Percentiles rank a stretch among this genome's conserved stretches.
These are phyloP conservation scores for Raffaelea deltoideospora DNA, from an alignment of 2,329 filamentous ascomycete species.

Conservation along the genomic window DNA sequence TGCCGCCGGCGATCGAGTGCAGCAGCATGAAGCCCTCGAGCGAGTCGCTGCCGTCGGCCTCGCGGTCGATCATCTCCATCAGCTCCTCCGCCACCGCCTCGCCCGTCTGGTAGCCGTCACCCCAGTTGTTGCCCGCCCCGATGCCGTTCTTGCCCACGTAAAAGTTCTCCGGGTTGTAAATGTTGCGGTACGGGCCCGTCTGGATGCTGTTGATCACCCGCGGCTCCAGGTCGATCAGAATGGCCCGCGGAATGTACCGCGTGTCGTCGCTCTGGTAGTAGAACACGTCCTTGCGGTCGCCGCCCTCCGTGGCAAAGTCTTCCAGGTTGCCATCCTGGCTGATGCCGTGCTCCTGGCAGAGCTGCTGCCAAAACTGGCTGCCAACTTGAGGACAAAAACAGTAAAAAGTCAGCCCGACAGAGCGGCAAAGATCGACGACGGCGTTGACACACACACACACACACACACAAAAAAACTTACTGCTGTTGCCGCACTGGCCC, in stretches of 20 bases:
- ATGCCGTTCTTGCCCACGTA: conserved; percentile 89
- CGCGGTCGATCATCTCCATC: conserved; percentile 98
- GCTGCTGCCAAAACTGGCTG: conserved; percentile 96
- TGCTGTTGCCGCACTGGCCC: conserved; percentile 98
- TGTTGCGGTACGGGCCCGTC: conserved; percentile 87
- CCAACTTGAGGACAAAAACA: conserved; percentile 49
- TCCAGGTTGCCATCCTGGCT: conserved; percentile 94
- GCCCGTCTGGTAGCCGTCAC: conserved; percentile 84
- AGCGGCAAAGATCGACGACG: too few relatives aligned
- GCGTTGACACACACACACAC: too few relatives aligned
- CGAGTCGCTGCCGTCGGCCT: conserved; percentile 95
- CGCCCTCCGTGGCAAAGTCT: conserved; percentile 93
- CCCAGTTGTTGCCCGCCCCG: conserved; percentile 97
- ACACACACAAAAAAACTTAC: conserved; percentile 48
- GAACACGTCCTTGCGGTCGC: conserved; percentile 96
- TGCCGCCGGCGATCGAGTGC: conserved; percentile 94
- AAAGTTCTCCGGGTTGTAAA: conserved; percentile 99
- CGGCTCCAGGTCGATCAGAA: conserved; percentile 88
- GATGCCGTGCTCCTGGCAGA: conserved; percentile 96
- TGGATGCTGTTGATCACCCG: conserved; percentile 87
- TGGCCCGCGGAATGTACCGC: conserved; percentile 90
- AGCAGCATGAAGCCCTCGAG: conserved; percentile 98
- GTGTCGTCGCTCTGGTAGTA: conserved; percentile 99
- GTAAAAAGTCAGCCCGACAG: background rate
- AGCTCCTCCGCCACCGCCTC: conserved; percentile 90